phyloP scores from a whole-genome alignment of 129 eudicot species.

The Chrysanthemum makinoi region DNA sequence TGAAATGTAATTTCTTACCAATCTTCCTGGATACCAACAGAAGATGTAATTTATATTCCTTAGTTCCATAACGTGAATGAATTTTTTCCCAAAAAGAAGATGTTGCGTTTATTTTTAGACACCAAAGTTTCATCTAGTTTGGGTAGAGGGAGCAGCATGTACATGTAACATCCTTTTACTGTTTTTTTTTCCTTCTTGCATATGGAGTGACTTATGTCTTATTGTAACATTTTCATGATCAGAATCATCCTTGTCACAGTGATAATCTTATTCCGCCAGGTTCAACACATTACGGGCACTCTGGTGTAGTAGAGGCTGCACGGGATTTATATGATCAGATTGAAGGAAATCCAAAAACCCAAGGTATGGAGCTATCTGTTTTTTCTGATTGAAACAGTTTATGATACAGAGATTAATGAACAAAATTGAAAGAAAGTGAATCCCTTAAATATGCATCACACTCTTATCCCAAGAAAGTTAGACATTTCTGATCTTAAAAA shows the following conservation, averaged over 20 bases:
- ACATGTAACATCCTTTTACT: background rate
- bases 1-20: no score
- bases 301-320: conserved; percentile 72
- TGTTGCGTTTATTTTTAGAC: no score
- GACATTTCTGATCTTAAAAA: background rate
- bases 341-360: conserved; percentile 45
- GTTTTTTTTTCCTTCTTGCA: background rate
- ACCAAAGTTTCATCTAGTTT: background rate
- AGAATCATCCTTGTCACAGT: conserved; percentile 45
- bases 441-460: background rate
- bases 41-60: no score
- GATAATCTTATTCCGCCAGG: conserved; percentile 44
- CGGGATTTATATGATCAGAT: conserved; percentile 57
- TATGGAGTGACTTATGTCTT: conserved; percentile 25
- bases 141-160: background rate
- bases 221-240: conserved; percentile 32
- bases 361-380: conserved; percentile 20
- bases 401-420: background rate
- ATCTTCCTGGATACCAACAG: no score
- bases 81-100: no score
- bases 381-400: background rate
- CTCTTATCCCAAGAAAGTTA: background rate
- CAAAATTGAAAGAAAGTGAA: background rate
- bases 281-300: conserved; percentile 59
- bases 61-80: no score